Conservation (phyloP, 2,329 filamentous ascomycete species). For the Fusarium pseudocircinatum region DNA sequence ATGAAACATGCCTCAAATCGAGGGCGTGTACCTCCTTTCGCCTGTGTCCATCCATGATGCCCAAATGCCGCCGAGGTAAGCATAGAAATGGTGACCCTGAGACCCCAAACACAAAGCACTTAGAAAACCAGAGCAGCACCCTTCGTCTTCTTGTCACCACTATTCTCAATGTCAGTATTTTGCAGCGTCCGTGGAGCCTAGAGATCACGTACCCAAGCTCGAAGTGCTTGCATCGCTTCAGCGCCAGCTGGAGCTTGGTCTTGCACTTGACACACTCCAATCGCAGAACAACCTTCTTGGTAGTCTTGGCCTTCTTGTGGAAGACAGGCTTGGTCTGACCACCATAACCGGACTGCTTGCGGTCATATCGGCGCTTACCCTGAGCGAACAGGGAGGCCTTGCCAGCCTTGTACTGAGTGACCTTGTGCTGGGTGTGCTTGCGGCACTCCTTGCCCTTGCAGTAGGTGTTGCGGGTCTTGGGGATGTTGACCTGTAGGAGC, state of each 20-base stretch:
- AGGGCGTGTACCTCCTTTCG: conserved; percentile 59
- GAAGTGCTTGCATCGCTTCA: conserved; percentile 99
- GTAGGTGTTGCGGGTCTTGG: conserved; percentile 97
- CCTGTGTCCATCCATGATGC: conserved; percentile 62
- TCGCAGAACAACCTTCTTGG: conserved; percentile 99
- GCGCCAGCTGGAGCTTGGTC: conserved; percentile 95
- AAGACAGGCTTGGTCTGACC: conserved; percentile 99
- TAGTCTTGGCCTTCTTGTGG: conserved; percentile 99
- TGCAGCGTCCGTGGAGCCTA: neutral
- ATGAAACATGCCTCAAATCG: conserved; percentile 55
- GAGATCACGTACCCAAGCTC: conserved; percentile 85
- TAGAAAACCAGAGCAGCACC: conserved; percentile 99
- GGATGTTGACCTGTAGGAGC: conserved; percentile 85
- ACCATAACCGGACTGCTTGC: conserved; percentile 99
- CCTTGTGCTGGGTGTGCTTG: conserved; percentile 91
- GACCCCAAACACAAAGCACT: conserved; percentile 63
- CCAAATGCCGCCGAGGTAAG: conserved; percentile 57
- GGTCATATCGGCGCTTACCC: conserved; percentile 99
- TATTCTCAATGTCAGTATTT: conserved; percentile 61
- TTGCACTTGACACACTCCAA: conserved; percentile 98
- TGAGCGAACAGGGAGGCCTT: conserved; percentile 97
- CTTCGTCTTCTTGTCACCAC: conserved; percentile 99
- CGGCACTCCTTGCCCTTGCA: conserved; percentile 96
- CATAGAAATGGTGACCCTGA: conserved; percentile 52
- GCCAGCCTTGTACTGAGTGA: conserved; percentile 96